phyloP scores from a whole-genome alignment of 2,329 filamentous ascomycete species.

The Didymella glomerata region DNA sequence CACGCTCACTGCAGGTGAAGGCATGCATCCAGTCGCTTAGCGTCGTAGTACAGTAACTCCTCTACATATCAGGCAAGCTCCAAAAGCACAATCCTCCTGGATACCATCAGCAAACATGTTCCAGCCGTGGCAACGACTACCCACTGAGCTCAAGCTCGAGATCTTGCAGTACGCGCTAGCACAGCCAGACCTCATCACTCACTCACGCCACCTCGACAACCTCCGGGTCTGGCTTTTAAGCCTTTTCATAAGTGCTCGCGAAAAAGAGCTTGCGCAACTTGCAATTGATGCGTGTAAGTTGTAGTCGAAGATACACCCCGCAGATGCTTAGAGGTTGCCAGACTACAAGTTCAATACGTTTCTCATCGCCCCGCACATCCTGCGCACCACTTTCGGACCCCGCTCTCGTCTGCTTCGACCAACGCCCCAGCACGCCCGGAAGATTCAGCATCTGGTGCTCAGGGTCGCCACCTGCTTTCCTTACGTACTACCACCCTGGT shows the following conservation, averaged over 20 bases:
- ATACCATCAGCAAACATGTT: not conserved
- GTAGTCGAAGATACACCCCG: too few relatives aligned
- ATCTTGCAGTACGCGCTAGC: too few relatives aligned
- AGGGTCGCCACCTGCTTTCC: not conserved
- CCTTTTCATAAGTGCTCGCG: not conserved
- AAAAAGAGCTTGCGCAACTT: not conserved
- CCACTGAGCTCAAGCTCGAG: not conserved
- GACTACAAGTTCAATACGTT: not conserved
- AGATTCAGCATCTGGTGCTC: not conserved
- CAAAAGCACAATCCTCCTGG: not conserved
- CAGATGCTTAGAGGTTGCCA: too few relatives aligned
- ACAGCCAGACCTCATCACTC: not conserved
- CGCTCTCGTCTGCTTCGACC: not conserved
- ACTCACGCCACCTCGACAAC: not conserved
- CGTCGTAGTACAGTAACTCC: not conserved
- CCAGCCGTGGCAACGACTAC: not conserved
- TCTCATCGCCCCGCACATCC: not conserved
- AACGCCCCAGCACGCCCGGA: too few relatives aligned
- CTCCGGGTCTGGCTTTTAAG: not conserved
- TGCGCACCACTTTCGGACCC: not conserved
- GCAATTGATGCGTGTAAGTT: not conserved
- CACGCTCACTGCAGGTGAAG: not conserved
- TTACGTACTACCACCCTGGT: not conserved
- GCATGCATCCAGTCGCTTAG: too few relatives aligned
- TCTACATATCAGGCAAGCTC: not conserved